Percentiles rank a stretch among this genome's conserved stretches.
Evolutionary conservation across 164 flowering plant genomes (phyloP).

Genomic region (Malania oleifera): DNA sequence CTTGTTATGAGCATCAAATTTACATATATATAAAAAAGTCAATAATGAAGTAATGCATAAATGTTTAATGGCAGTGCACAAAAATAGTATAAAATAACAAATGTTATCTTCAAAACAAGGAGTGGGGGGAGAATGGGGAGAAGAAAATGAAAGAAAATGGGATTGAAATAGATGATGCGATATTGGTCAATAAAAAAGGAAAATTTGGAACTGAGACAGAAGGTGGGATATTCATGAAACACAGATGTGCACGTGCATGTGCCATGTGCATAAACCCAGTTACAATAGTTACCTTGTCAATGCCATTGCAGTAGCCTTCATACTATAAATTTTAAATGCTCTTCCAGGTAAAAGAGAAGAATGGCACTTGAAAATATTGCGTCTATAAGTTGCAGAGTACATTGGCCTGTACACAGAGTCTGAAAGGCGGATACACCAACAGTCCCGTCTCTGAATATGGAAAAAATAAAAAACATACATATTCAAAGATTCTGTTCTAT

Average conservation of each 20-base stretch:
- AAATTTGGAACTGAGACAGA: neutral
- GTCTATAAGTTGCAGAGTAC: constrained; percentile 24
- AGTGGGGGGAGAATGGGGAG: too few species aligned
- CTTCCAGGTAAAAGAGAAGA: constrained; percentile 41
- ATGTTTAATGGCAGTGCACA: too few species aligned
- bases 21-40: too few species aligned
- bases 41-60: too few species aligned
- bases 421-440: constrained; percentile 37
- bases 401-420: constrained; percentile 23
- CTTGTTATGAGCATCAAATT: too few species aligned
- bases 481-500: too few species aligned
- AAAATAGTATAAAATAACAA: too few species aligned
- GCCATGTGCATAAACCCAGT: neutral
- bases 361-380: constrained; percentile 41
- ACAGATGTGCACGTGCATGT: neutral
- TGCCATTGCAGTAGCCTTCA: constrained; percentile 39
- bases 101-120: too few species aligned
- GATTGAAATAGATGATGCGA: too few species aligned
- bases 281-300: constrained; percentile 55
- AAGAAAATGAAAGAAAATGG: too few species aligned
- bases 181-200: too few species aligned
- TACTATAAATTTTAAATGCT: constrained; percentile 28
- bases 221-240: neutral
- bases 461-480: constrained; percentile 4
- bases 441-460: constrained; percentile 37